Base-by-base conservation (phyloP, 371 early-diverging fungal species). In the Aphelidium insulamus region DNA sequence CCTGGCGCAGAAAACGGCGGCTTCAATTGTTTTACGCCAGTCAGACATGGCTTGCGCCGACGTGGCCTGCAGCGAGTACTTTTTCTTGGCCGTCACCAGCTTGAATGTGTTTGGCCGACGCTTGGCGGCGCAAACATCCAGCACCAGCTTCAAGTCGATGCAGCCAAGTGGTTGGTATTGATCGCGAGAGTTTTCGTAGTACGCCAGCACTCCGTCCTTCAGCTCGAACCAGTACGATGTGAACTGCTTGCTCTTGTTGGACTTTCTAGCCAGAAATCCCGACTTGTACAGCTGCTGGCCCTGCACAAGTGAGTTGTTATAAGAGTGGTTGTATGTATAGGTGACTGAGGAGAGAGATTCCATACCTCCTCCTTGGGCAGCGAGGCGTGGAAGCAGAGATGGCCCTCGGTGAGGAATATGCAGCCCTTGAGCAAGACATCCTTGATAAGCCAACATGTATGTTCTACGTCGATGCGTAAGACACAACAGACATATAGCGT, bases 331-430 rank as follows among this genome's bases (percentile, higher is more conserved):
- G 17, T 16, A 18, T 29, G 20, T 20, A 12, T 39, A 14, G 21
- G 20, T 23, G 11, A 18, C 19, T 9, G 2, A 28, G 29, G 12
- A 12, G 24, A 22, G 3, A 21, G 17, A 21, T 15, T 24, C 25
- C 28, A 36, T 54, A 62, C 65, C 43, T 54, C 50, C 22, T 48
- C 57, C 12, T 53, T 39, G 1, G 69, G 72, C 4, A 78, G 46
- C 2, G 61, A 54, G 19, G 76, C 73, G 46, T 69, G 70, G 44
- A 77, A 81, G 34, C 73, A 72, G 4, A 78, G 45, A 32, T 70
- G 69, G 5, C 55, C 44, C n/a, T 66, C 55, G 0, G 72, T 73
- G 21, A 78, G 37, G 43, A 69, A 81, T 45, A 81, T 49, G 24
- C 55, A 54, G 3, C 79, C 82, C 24, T 66, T 62, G 2, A 76